phyloP scores from a whole-genome alignment of 768 basidiomycete species.

The Melanogaster broomeanus region DNA sequence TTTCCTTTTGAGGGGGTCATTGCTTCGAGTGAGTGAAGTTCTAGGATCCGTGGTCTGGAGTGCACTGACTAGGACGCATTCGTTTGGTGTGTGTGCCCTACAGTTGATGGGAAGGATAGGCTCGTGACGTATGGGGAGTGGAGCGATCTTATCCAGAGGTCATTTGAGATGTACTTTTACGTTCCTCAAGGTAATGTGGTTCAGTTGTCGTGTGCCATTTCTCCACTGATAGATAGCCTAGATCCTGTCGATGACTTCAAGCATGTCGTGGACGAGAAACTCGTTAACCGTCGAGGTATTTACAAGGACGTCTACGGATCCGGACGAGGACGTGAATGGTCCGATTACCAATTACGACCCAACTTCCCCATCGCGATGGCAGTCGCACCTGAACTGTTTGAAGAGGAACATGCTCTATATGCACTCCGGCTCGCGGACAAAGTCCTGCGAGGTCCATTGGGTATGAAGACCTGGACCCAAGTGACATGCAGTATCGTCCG shows the following conservation, averaged over 20 bases:
- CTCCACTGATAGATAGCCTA: conserved; percentile 26
- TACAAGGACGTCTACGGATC: conserved; percentile 99
- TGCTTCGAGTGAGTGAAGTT: conserved; percentile 61
- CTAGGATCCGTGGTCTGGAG: neutral
- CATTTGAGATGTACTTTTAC: conserved; percentile 91
- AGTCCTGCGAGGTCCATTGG: conserved; percentile 82
- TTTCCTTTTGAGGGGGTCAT: conserved; percentile 93
- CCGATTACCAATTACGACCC: conserved; percentile 92
- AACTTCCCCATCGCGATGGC: conserved; percentile 98
- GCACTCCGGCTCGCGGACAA: conserved; percentile 82
- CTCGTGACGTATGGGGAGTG: conserved; percentile 90
- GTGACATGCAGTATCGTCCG: conserved; percentile 86
- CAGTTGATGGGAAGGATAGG: conserved; percentile 70
- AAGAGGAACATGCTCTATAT: conserved; percentile 72
- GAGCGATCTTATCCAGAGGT: conserved; percentile 78
- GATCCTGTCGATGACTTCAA: conserved; percentile 71
- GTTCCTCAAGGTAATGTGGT: conserved; percentile 66
- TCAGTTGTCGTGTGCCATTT: neutral
- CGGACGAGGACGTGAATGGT: conserved; percentile 86
- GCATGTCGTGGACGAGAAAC: conserved; percentile 65
- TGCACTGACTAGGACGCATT: conserved; percentile 1
- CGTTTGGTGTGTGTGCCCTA: conserved; percentile 6
- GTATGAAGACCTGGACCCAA: conserved; percentile 96
- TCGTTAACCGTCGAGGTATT: conserved; percentile 90
- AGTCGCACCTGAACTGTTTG: conserved; percentile 94